phyloP scores from a whole-genome alignment of 768 basidiomycete genomes.

The Rhizopogon sp. region DNA sequence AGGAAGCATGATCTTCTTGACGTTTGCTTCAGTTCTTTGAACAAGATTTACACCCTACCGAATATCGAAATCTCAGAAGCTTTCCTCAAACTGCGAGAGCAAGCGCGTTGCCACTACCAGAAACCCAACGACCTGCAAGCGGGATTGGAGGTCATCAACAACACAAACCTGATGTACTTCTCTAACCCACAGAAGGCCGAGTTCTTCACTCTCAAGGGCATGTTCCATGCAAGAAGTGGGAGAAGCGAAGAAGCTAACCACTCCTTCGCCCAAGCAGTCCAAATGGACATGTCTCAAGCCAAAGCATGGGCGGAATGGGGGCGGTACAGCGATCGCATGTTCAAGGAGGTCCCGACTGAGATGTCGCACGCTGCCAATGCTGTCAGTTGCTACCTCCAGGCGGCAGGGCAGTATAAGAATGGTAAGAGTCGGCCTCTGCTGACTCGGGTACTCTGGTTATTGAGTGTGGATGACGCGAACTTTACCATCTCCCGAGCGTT shows the following conservation, averaged over 20 bases:
- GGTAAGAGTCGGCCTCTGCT: slow-evolving; percentile 90
- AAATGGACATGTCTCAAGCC: slow-evolving; percentile 90
- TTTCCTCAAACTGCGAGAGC: slow-evolving; percentile 96
- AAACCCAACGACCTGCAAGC: slow-evolving; percentile 90
- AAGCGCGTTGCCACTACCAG: slow-evolving; percentile 97
- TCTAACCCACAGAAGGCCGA: slow-evolving; percentile 92
- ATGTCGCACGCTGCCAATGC: slow-evolving; percentile 80
- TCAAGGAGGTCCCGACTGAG: slow-evolving; percentile 78
- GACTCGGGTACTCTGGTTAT: slow-evolving; percentile 90
- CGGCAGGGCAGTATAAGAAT: slow-evolving; percentile 91
- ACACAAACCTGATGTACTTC: slow-evolving; percentile 99
- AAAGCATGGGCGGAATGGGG: slow-evolving; percentile 99
- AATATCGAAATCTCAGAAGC: slow-evolving; percentile 99
- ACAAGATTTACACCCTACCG: slow-evolving; percentile 96
- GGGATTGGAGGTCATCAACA: slow-evolving; percentile 98
- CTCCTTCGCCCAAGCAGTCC: slow-evolving; percentile 93
- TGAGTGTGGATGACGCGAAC: slow-evolving; percentile 82
- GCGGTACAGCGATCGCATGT: slow-evolving; percentile 86
- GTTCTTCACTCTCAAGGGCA: slow-evolving; percentile 96
- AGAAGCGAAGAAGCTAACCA: slow-evolving; percentile 86
- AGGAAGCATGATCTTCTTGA: slow-evolving; percentile 95
- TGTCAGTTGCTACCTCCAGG: slow-evolving; percentile 96
- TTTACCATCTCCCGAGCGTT: slow-evolving; percentile 76
- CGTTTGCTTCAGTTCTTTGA: slow-evolving; percentile 90
- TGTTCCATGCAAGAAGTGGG: slow-evolving; percentile 90